These are phyloP conservation scores for Cucumis cinereus DNA, from an alignment of 306 rosid species.

Conservation along the genomic window DNA sequence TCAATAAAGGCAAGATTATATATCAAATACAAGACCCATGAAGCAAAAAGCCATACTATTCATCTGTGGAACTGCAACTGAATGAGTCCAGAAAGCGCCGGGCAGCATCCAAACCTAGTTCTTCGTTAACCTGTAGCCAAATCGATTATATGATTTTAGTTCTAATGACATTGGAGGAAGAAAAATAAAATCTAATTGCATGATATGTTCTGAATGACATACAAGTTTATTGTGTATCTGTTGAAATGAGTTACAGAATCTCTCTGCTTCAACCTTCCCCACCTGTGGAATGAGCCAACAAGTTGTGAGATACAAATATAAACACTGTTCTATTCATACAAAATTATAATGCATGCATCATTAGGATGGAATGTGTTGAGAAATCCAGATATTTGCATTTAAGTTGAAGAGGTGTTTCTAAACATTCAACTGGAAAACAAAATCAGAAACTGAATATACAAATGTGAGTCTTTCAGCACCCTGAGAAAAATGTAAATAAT, in stretches of 20 bases:
- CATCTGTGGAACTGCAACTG: constrained; percentile 11
- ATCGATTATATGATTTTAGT: neutral
- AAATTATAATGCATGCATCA: neutral
- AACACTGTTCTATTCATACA: neutral
- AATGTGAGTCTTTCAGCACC: neutral
- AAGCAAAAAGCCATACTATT: constrained; percentile 7
- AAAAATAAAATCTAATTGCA: neutral
- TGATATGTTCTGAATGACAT: neutral
- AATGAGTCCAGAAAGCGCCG: constrained; percentile 30
- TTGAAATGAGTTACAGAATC: neutral
- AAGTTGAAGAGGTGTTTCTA: neutral
- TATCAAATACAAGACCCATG: constrained; percentile 7
- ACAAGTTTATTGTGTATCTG: constrained; percentile 7
- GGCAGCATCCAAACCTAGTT: constrained; percentile 56
- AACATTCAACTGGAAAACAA: neutral
- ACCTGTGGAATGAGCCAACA: neutral
- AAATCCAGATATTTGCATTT: neutral
- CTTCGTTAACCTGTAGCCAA: constrained; percentile 23
- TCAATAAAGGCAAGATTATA: neutral
- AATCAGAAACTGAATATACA: neutral
- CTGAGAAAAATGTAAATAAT: neutral
- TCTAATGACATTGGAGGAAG: neutral
- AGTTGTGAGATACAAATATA: neutral
- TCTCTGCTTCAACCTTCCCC: constrained; percentile 6
- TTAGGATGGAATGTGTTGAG: neutral